These are phyloP conservation scores for Hippophae tibetana DNA, from an alignment of 306 rosid species.

Conservation along the genomic window DNA sequence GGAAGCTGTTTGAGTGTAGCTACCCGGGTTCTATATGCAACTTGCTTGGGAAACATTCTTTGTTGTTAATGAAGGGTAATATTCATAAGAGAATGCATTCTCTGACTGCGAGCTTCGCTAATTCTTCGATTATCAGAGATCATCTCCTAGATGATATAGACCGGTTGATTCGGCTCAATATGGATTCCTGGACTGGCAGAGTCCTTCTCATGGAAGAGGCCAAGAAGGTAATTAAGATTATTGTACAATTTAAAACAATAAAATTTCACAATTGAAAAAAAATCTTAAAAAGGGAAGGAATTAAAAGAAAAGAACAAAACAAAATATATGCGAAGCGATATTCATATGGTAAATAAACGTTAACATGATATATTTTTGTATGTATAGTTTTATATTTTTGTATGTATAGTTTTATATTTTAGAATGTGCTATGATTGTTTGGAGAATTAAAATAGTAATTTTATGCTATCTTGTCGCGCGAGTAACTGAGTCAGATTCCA, in stretches of 20 bases:
- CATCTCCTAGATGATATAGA: constrained; percentile 68
- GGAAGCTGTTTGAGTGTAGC: constrained; percentile 79
- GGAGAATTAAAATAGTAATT: too few relatives aligned
- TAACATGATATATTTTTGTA: too few relatives aligned
- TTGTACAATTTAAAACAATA: too few relatives aligned
- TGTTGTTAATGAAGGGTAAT: constrained; percentile 67
- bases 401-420: background rate
- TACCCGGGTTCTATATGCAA: constrained; percentile 89
- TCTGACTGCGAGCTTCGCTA: constrained; percentile 76
- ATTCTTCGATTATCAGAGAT: constrained; percentile 53
- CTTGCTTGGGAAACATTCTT: constrained; percentile 71
- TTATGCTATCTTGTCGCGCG: too few relatives aligned
- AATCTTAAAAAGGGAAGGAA: too few relatives aligned
- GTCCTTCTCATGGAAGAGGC: constrained; percentile 93
- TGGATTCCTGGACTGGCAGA: constrained; percentile 71
- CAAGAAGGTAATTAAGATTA: constrained; percentile 49
- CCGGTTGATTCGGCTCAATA: constrained; percentile 75
- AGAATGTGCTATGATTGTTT: too few relatives aligned
- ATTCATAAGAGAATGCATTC: constrained; percentile 92
- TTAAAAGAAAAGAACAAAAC: too few relatives aligned
- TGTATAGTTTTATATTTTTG: too few relatives aligned
- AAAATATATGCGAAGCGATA: too few relatives aligned
- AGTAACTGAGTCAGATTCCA: constrained; percentile 39
- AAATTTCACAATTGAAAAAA: too few relatives aligned
- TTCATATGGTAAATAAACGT: too few relatives aligned